Conservation (phyloP, 192 early-diverging fungal species). For the Spizellomyces punctatus region DNA sequence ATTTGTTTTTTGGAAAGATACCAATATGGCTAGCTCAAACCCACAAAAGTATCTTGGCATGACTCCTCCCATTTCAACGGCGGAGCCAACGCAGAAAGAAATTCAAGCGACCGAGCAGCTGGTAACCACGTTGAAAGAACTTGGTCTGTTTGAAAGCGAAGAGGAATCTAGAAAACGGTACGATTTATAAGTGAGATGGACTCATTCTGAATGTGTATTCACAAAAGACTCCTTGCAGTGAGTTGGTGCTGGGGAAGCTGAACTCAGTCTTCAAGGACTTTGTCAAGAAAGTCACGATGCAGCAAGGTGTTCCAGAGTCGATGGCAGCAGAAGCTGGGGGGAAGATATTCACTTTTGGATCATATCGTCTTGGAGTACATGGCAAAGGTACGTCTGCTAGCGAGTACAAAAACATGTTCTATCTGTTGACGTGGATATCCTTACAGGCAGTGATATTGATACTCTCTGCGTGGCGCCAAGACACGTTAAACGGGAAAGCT, state of each 20-base stretch:
- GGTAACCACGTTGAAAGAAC: constrained; percentile 67
- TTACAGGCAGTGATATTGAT: constrained; percentile 93
- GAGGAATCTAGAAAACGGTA: constrained; percentile 84
- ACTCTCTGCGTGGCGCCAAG: constrained; percentile 93
- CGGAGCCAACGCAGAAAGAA: constrained; percentile 67
- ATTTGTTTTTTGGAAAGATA: too few relatives aligned
- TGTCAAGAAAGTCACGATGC: constrained; percentile 77
- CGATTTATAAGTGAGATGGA: not conserved
- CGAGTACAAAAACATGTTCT: not conserved
- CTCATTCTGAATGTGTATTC: not conserved
- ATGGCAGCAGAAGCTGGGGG: constrained; percentile 87
- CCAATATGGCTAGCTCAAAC: not conserved
- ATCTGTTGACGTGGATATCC: not conserved
- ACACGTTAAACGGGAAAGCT: constrained; percentile 88
- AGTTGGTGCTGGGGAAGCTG: constrained; percentile 86
- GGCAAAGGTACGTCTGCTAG: constrained; percentile 60
- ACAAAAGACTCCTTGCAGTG: constrained; percentile 47
- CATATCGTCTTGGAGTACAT: constrained; percentile 94
- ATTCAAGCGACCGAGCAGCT: constrained; percentile 70
- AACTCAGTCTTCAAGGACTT: constrained; percentile 90
- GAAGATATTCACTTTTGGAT: constrained; percentile 97
- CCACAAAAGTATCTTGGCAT: constrained; percentile 56
- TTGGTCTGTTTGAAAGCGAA: constrained; percentile 85
- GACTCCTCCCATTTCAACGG: constrained; percentile 75
- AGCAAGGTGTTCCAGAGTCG: constrained; percentile 75